Percentiles rank a stretch among this genome's conserved stretches.
Conservation (phyloP, 495 filamentous ascomycete species). For the Pseudotulostoma volvatum region DNA sequence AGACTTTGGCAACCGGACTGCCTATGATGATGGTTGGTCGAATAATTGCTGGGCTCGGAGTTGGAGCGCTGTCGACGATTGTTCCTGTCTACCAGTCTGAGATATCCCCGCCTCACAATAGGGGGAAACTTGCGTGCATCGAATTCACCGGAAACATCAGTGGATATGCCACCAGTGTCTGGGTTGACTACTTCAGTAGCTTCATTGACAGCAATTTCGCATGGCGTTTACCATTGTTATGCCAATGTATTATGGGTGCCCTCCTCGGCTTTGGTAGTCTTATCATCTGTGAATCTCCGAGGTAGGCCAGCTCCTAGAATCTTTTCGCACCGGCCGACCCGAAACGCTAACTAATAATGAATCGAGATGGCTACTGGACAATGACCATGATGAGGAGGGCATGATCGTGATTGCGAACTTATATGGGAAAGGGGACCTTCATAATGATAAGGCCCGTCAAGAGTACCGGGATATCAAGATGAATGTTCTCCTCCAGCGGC, state of each 20-base stretch:
- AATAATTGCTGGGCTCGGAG: slow-evolving; percentile 82
- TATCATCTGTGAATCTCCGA: slow-evolving; percentile 89
- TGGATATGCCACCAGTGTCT: slow-evolving; percentile 89
- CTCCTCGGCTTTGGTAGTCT: slow-evolving; percentile 72
- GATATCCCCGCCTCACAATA: slow-evolving; percentile 79
- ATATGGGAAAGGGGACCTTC: slow-evolving; percentile 87
- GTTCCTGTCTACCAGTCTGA: slow-evolving; percentile 97
- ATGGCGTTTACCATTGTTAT: slow-evolving; percentile 79
- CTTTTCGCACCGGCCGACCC: not conserved
- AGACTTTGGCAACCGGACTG: slow-evolving; percentile 68
- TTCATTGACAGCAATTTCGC: slow-evolving; percentile 73
- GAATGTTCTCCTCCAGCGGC: slow-evolving; percentile 79
- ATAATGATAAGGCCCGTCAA: slow-evolving; percentile 74
- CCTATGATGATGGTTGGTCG: slow-evolving; percentile 84
- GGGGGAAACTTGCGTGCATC: slow-evolving; percentile 90
- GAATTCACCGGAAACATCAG: slow-evolving; percentile 95
- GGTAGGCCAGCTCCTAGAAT: slow-evolving; percentile 45
- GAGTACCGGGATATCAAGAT: slow-evolving; percentile 99
- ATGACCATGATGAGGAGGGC: slow-evolving; percentile 95
- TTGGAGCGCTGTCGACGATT: slow-evolving; percentile 89
- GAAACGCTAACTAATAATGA: not conserved
- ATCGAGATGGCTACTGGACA: slow-evolving; percentile 82
- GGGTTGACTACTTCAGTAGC: slow-evolving; percentile 96
- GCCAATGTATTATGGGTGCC: slow-evolving; percentile 88
- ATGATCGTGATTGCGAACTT: slow-evolving; percentile 96